Conservation (phyloP, 306 rosid species). For the Betula pendula region DNA sequence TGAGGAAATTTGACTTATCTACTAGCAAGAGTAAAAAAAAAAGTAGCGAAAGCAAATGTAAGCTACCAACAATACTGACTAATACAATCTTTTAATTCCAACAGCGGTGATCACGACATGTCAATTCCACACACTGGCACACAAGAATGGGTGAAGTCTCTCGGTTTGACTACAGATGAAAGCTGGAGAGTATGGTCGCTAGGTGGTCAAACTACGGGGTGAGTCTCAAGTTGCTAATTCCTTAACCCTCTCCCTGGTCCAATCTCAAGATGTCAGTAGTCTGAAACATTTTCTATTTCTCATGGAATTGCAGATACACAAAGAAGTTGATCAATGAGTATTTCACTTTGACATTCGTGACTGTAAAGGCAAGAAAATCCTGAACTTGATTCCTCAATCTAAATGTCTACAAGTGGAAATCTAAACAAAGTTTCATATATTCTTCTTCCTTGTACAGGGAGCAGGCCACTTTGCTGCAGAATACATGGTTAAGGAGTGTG, state of each 20-base stretch:
- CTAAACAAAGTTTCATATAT: constrained; percentile 1
- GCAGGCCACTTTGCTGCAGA: constrained; percentile 35
- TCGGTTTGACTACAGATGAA: constrained; percentile 14
- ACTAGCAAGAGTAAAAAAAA: not conserved
- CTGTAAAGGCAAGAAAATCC: constrained; percentile 19
- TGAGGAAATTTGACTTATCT: not conserved
- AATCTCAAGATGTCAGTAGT: not conserved
- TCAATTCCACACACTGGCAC: constrained; percentile 29
- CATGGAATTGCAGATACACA: constrained; percentile 22
- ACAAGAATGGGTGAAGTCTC: constrained; percentile 22
- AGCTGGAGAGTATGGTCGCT: constrained; percentile 28
- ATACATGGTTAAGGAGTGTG: constrained; percentile 22
- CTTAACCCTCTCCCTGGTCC: not conserved
- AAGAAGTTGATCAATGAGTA: constrained; percentile 19
- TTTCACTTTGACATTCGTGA: constrained; percentile 17
- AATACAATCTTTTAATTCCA: not conserved
- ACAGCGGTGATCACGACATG: constrained; percentile 32
- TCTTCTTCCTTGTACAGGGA: constrained; percentile 17
- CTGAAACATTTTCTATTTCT: constrained; percentile 11
- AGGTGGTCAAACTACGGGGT: constrained; percentile 29
- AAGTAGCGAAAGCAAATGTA: not conserved
- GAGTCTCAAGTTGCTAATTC: not conserved
- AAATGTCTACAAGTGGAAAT: not conserved
- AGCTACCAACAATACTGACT: not conserved
- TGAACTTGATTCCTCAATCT: not conserved